Conservation (phyloP, 495 filamentous ascomycete species). For the Penicillium soppii region DNA sequence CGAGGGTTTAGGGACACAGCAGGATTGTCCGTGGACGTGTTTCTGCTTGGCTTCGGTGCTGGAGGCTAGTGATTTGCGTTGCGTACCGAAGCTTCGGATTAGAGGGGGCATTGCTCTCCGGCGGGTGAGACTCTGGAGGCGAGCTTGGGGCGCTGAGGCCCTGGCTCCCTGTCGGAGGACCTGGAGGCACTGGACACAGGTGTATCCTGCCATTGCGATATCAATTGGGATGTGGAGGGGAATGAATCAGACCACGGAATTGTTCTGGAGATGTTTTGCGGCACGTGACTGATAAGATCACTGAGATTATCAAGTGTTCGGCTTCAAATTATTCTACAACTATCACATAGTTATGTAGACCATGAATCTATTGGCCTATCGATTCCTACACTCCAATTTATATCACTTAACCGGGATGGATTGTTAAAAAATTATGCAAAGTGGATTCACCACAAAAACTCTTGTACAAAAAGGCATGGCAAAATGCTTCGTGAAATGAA, state of each 20-base stretch:
- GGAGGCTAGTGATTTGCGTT: slow-evolving; percentile 19
- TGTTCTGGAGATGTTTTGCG: slow-evolving; percentile 8
- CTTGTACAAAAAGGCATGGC: slow-evolving; percentile 14
- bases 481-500: background rate
- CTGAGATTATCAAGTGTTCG: background rate
- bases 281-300: slow-evolving; percentile 7
- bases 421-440: background rate
- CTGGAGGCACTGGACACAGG: slow-evolving; percentile 44
- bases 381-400: no score
- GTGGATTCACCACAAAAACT: slow-evolving; percentile 17
- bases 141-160: slow-evolving; percentile 15
- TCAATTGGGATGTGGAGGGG: slow-evolving; percentile 10
- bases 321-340: background rate
- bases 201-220: slow-evolving; percentile 41
- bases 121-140: slow-evolving; percentile 23
- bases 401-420: no score
- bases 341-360: no score
- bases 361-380: no score
- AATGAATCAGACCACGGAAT: slow-evolving; percentile 7
- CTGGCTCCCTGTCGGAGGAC: slow-evolving; percentile 31
- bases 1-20: slow-evolving; percentile 3
- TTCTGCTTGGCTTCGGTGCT: slow-evolving; percentile 17
- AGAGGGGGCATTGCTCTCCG: slow-evolving; percentile 26
- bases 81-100: slow-evolving; percentile 34
- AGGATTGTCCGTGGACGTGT: slow-evolving; percentile 3